Conservation (phyloP, 805 yeast genomes). For the Tetrapisispora namnaoensis region DNA sequence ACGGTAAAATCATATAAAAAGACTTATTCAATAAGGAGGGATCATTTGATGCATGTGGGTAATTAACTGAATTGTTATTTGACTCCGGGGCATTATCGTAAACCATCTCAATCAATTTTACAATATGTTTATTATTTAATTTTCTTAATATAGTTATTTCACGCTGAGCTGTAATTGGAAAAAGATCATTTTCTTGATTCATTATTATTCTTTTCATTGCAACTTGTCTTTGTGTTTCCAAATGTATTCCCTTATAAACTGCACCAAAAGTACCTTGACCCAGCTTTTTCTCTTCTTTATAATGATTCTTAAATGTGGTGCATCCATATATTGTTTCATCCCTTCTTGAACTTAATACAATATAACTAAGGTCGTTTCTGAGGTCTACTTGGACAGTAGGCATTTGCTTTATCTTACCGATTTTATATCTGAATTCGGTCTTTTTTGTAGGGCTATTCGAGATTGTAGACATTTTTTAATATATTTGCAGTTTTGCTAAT, state of each 20-base stretch:
- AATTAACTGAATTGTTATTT: constrained; percentile 4
- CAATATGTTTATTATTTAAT: constrained; percentile 58
- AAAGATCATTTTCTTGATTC: constrained; percentile 39
- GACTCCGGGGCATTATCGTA: constrained; percentile 36
- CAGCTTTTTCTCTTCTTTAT: constrained; percentile 36
- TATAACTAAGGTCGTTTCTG: constrained; percentile 19
- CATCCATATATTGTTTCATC: constrained; percentile 27
- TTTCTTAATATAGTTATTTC: constrained; percentile 77
- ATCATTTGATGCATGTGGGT: constrained; percentile 6
- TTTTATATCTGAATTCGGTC: constrained; percentile 23
- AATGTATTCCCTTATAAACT: constrained; percentile 64
- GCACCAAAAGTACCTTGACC: constrained; percentile 89
- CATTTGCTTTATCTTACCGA: constrained; percentile 29
- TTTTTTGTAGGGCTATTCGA: not conserved
- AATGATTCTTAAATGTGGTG: constrained; percentile 23
- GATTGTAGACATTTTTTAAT: not conserved
- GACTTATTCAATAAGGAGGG: constrained; percentile 12
- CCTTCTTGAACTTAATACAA: constrained; percentile 17
- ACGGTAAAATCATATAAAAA: constrained; percentile 85
- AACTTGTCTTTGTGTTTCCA: constrained; percentile 45
- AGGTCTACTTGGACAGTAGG: constrained; percentile 24
- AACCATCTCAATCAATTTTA: constrained; percentile 73
- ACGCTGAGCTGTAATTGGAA: constrained; percentile 90
- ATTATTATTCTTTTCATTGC: constrained; percentile 84
- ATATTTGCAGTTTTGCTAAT: not conserved